Evolutionary conservation across 2,329 filamentous ascomycete genomes (phyloP), one percentile per base, ranked within the genome.

Genomic region (Monosporascus ibericus): DNA sequence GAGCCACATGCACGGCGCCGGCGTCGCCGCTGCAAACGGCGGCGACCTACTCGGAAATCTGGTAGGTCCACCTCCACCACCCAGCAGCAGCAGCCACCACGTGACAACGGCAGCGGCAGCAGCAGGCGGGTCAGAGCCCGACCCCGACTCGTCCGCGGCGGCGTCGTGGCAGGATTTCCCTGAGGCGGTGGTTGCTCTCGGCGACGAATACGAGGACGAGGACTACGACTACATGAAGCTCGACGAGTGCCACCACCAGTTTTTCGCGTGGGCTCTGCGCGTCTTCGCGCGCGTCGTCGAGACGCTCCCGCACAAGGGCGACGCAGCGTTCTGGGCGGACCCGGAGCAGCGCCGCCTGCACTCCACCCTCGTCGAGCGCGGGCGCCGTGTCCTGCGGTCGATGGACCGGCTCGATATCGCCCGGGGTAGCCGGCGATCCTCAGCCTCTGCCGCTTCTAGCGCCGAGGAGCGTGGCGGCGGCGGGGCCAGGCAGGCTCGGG

Each of bases 1-100:
- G 38, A 47, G 37, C 5, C 25, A 50, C 6, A 52, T 50, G 6
- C 50, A 56, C 44, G 52, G 54, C 27, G 27, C 9, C 27, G 27
- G 9, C 3, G 24, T 25, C 24, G 24, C 24, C 24, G 24, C 24
- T 25, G 24, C 24, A 6, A 25, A 25, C 24, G 6, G 27, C 7
- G 7, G 25, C 7, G 25, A 8, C 25, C 3, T 27, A 8, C 25
- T 27, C 25, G 25, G 25, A 8, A 3, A 27, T 27, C 6, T 8
- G 25, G 25, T 27, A 27, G 25, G 3, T 27, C 25, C 7, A 27
- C 25, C 25, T 27, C 25, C 25, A 8, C 25, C 25, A 27, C 6
- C 25, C 7, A 11, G 27, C 9, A 30, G 27, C 9, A 30, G 9
- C 9, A 30, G 27, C 27, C 9, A 30, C 27, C 27, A 6, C 27